These are phyloP conservation scores for Yamagishiella unicocca DNA, from an alignment of 139 green algal genomes.

Conservation along the genomic window DNA sequence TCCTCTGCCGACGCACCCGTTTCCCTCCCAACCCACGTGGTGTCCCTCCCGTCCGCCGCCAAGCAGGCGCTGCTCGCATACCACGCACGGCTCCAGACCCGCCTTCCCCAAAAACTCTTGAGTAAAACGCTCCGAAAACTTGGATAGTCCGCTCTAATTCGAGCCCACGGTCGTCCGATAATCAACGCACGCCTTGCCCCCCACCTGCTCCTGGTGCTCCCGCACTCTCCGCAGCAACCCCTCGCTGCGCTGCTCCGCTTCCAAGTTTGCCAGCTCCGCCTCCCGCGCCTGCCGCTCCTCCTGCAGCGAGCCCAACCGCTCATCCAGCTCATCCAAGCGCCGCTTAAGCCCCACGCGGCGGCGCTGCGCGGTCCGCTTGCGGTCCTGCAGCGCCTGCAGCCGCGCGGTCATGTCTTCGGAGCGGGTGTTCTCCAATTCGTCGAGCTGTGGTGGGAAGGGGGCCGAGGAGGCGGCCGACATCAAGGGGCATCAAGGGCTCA, in stretches of 20 bases:
- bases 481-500: too few species aligned
- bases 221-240: not conserved
- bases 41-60: too few species aligned
- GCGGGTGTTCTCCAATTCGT: conserved; percentile 12
- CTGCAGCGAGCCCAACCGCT: not conserved
- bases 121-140: too few species aligned
- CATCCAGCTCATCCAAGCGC: not conserved
- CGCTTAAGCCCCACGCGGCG: not conserved
- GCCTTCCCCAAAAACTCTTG: too few species aligned
- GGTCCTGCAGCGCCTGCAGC: not conserved
- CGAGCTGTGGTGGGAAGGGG: not conserved
- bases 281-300: not conserved
- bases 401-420: not conserved
- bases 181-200: not conserved
- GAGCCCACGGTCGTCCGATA: not conserved
- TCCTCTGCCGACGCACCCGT: too few species aligned
- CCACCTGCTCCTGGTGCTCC: conserved; percentile 8
- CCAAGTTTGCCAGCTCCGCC: not conserved
- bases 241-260: not conserved
- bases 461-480: not conserved
- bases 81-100: too few species aligned
- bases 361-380: not conserved
- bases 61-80: too few species aligned
- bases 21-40: too few species aligned
- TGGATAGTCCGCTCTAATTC: too few species aligned